Conservation (phyloP, 257 asterid species). For the Echium plantagineum region DNA sequence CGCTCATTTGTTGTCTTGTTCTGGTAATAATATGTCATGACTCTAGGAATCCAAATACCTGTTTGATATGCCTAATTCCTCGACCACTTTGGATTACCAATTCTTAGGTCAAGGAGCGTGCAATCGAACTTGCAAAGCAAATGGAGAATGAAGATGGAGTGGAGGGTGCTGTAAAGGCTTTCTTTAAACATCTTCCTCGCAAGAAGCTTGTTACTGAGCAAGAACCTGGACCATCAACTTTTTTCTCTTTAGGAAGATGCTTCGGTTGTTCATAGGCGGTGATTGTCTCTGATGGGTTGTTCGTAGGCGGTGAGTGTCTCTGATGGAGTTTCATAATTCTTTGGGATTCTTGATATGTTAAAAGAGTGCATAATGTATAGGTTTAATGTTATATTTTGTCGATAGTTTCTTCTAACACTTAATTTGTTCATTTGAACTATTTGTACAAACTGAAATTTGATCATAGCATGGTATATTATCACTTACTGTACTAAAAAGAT, state of each 20-base stretch:
- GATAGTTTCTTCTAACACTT: background rate
- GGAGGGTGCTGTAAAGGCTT: constrained; percentile 85
- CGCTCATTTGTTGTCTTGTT: background rate
- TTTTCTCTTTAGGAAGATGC: constrained; percentile 59
- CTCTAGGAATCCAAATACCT: background rate
- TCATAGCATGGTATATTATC: no score
- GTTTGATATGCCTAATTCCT: background rate
- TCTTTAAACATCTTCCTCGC: constrained; percentile 70
- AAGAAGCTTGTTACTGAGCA: constrained; percentile 37
- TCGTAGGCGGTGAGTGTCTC: constrained; percentile 28
- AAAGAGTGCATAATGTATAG: background rate
- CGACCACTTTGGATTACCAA: constrained; percentile 12
- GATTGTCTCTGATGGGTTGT: constrained; percentile 22
- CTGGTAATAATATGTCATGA: background rate
- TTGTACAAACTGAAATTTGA: no score
- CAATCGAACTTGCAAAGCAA: constrained; percentile 72
- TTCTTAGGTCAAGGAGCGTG: constrained; percentile 77
- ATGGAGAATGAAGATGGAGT: constrained; percentile 97
- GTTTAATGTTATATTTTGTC: background rate
- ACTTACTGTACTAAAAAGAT: no score
- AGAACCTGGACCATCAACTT: constrained; percentile 32
- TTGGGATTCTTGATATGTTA: background rate
- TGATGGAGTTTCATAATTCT: background rate
- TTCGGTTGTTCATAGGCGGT: constrained; percentile 66
- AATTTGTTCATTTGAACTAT: background rate